Evolutionary conservation across 352 stramenopile species (phyloP).

Genomic region (Phytophthora crassamura): DNA sequence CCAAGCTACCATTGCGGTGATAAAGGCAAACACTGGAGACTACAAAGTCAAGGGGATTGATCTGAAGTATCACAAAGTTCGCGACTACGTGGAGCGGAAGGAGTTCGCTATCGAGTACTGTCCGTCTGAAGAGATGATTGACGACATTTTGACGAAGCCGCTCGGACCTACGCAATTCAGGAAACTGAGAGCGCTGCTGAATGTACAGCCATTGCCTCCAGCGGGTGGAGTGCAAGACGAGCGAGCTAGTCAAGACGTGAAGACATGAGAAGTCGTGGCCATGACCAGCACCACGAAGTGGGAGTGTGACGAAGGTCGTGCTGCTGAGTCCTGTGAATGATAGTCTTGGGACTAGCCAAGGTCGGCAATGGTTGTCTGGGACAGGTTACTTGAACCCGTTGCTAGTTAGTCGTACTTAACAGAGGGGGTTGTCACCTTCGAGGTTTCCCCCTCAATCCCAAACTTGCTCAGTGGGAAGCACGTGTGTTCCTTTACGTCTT

Average conservation of each 20-base stretch:
- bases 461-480: constrained; percentile 6
- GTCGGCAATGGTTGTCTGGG: too few relatives aligned
- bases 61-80: constrained; percentile 6
- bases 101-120: constrained; percentile 1
- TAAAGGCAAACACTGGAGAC: constrained; percentile 13
- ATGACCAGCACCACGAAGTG: constrained; percentile 9
- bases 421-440: constrained; percentile 9
- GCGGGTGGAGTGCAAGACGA: neutral
- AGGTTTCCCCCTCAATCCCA: constrained; percentile 11
- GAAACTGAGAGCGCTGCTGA: constrained; percentile 6
- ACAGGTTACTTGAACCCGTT: too few relatives aligned
- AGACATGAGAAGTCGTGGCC: neutral
- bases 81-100: neutral
- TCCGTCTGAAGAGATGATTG: constrained; percentile 7
- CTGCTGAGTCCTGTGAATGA: constrained; percentile 1
- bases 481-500: neutral
- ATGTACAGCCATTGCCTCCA: constrained; percentile 7
- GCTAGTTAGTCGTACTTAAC: too few relatives aligned
- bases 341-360: too few relatives aligned
- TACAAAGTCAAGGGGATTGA: constrained; percentile 14
- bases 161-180: constrained; percentile 8
- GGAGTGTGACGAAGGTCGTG: constrained; percentile 13
- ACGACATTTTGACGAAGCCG: constrained; percentile 12
- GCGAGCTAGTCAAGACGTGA: neutral
- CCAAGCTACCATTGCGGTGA: constrained; percentile 8